A percentile compares a stretch with the other conserved stretches of the same genome.
Evolutionary conservation across 164 flowering plant genomes (phyloP).

Genomic region (Protea cynaroides): DNA sequence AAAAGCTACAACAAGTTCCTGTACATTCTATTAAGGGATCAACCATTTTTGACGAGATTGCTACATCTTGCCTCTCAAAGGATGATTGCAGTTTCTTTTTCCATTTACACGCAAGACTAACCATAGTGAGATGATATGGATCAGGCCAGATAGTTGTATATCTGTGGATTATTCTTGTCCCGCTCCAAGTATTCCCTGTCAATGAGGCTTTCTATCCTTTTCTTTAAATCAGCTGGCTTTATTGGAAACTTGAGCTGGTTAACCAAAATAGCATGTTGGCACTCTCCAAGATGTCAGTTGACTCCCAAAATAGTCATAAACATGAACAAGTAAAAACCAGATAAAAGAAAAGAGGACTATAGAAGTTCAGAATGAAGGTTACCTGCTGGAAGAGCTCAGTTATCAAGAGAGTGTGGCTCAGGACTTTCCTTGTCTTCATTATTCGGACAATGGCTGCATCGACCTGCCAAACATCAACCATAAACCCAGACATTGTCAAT

Average conservation of each 20-base stretch:
- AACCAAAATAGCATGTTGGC: neutral
- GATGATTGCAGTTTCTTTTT: constrained; percentile 7
- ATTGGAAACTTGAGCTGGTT: constrained; percentile 92
- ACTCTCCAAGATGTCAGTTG: neutral
- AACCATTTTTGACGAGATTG: neutral
- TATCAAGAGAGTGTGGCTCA: constrained; percentile 94
- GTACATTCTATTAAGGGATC: constrained; percentile 17
- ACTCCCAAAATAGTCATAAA: no score
- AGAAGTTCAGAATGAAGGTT: neutral
- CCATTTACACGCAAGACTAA: constrained; percentile 7
- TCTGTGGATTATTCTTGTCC: constrained; percentile 93
- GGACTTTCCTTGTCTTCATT: constrained; percentile 97
- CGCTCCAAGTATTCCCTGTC: constrained; percentile 97
- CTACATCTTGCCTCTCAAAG: constrained; percentile 5
- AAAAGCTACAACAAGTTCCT: constrained; percentile 12
- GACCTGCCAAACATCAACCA: constrained; percentile 44
- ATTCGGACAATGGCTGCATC: constrained; percentile 99
- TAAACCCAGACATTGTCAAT: neutral
- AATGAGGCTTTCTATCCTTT: constrained; percentile 90
- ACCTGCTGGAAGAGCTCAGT: constrained; percentile 99
- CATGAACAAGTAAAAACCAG: neutral
- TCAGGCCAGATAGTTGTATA: constrained; percentile 92
- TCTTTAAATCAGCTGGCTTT: constrained; percentile 94
- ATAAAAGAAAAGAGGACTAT: neutral
- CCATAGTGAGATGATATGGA: neutral